Evolutionary conservation across 75 land plant species (phyloP).

Genomic region (Pinus taeda): DNA sequence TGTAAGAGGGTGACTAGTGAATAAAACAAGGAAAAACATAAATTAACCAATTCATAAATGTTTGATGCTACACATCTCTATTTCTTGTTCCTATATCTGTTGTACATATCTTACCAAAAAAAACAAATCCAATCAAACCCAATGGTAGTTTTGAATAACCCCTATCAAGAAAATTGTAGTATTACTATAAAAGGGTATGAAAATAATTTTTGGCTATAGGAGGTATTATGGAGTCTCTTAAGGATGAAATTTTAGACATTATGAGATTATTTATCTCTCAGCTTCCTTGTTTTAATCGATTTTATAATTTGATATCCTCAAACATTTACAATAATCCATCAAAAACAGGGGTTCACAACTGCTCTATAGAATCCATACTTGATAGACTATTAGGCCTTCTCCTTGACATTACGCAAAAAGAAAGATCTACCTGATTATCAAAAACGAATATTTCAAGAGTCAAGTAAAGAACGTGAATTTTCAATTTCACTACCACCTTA

Average conservation of each 20-base stretch:
- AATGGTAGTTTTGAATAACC: too few species aligned
- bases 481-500: not conserved
- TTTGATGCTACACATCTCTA: too few species aligned
- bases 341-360: conserved; percentile 39
- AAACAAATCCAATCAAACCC: too few species aligned
- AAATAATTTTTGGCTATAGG: not conserved
- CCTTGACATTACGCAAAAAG: conserved; percentile 44
- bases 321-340: conserved; percentile 32
- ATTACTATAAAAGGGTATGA: too few species aligned
- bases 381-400: conserved; percentile 51
- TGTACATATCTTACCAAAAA: too few species aligned
- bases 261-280: conserved; percentile 9
- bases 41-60: too few species aligned
- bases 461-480: not conserved
- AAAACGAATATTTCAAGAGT: not conserved
- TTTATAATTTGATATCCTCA: not conserved
- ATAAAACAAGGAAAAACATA: too few species aligned
- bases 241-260: not conserved
- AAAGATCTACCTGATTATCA: conserved; percentile 55
- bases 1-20: too few species aligned
- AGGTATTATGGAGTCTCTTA: conserved; percentile 10
- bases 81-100: too few species aligned
- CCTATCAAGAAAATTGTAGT: too few species aligned
- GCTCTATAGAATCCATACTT: conserved; percentile 45
- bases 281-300: conserved; percentile 8